Conservation (phyloP, 768 basidiomycete genomes). For the Russula earlei region DNA sequence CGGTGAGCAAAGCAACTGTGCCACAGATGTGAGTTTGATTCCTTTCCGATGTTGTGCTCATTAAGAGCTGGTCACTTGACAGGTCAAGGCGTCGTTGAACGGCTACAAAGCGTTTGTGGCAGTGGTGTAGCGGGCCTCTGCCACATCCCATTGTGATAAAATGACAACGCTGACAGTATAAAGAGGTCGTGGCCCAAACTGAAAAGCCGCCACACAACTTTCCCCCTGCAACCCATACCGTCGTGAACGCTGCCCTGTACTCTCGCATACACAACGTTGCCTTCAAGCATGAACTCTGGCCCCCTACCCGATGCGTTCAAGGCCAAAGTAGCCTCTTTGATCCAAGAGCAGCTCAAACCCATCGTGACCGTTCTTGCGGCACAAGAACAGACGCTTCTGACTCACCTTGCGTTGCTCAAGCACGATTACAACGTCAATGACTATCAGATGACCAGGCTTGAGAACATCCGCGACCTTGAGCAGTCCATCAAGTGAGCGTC, state of each 20-base stretch:
- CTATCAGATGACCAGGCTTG: constrained; percentile 8
- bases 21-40: too few species aligned
- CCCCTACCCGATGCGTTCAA: constrained; percentile 3
- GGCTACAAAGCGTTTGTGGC: background rate
- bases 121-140: too few species aligned
- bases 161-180: background rate
- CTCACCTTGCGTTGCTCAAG: background rate
- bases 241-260: background rate
- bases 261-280: background rate
- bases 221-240: background rate
- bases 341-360: constrained; percentile 13
- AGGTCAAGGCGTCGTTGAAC: background rate
- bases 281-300: background rate
- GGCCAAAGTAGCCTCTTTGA: background rate
- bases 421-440: constrained; percentile 12
- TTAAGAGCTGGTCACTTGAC: too few species aligned
- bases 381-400: background rate
- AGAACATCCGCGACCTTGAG: constrained; percentile 11
- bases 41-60: too few species aligned
- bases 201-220: background rate
- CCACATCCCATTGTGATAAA: background rate
- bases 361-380: constrained; percentile 4
- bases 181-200: background rate
- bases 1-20: too few species aligned
- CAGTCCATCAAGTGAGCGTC: constrained; percentile 12